Evolutionary conservation across 176 grass and related monocot genomes (phyloP).

Genomic region (Thinopyrum elongatum): DNA sequence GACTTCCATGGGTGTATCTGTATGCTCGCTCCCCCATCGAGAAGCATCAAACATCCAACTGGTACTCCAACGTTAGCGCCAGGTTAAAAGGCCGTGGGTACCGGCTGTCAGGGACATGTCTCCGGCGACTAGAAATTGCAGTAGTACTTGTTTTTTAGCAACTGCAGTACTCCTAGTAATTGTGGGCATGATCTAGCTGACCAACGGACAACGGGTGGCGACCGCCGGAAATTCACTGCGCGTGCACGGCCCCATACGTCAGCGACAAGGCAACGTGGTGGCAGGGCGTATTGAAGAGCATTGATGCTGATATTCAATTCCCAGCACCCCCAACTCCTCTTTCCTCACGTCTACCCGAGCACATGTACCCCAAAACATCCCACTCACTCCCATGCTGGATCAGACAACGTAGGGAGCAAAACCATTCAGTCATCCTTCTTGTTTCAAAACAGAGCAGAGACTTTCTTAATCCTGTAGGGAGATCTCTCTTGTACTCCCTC

Average conservation of each 20-base stretch:
- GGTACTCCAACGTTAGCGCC: neutral
- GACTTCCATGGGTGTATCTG: neutral
- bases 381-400: neutral
- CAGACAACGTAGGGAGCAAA: neutral
- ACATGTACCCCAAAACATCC: neutral
- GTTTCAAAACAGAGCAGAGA: neutral
- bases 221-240: neutral
- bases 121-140: no score
- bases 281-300: constrained; percentile 13
- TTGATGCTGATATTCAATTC: neutral
- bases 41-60: neutral
- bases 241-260: neutral
- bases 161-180: neutral
- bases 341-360: neutral
- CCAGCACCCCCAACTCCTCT: neutral
- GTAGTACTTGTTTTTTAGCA: no score
- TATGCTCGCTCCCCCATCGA: neutral
- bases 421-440: neutral
- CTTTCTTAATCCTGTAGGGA: neutral
- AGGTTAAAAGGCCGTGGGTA: neutral
- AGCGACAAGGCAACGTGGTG: neutral
- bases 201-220: neutral
- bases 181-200: neutral
- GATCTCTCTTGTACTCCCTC: no score
- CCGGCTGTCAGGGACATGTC: neutral